Conservation (phyloP, 805 yeast genomes). For the Yamadazyma ubonensis region DNA sequence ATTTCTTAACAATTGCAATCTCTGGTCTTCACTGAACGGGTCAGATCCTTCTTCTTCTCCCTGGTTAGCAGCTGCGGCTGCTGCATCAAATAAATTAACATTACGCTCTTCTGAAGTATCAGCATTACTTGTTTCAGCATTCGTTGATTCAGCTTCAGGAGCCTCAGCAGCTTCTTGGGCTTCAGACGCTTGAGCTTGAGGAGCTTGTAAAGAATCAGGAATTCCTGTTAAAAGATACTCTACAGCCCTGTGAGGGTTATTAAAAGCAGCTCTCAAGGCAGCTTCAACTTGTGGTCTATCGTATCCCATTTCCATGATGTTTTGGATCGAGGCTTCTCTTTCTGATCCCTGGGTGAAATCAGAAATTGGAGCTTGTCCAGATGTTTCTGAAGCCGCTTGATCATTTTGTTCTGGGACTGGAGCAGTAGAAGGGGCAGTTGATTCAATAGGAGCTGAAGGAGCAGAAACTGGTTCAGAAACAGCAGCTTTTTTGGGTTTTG, state of each 20-base stretch:
- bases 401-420: conserved; percentile 13
- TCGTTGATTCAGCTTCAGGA: conserved; percentile 1
- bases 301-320: conserved; percentile 96
- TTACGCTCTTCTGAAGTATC: conserved; percentile 20
- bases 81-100: conserved; percentile 55
- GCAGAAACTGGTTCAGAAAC: conserved; percentile 28
- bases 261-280: conserved; percentile 92
- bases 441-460: conserved; percentile 20
- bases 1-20: conserved; percentile 60
- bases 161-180: conserved; percentile 16
- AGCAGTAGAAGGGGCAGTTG: conserved; percentile 22
- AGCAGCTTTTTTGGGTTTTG: conserved; percentile 39
- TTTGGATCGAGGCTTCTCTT: conserved; percentile 73
- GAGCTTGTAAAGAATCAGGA: conserved; percentile 59
- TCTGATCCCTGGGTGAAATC: conserved; percentile 76
- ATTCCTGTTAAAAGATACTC: conserved; percentile 90
- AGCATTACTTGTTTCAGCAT: conserved; percentile 6
- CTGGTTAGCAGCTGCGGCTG: conserved; percentile 25
- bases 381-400: conserved; percentile 5
- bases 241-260: conserved; percentile 97
- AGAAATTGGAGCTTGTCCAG: too few relatives aligned
- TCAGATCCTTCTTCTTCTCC: conserved; percentile 24
- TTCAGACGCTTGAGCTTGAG: conserved; percentile 16
- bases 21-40: conserved; percentile 44
- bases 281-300: conserved; percentile 82